These are phyloP conservation scores for Carnegiea gigantea DNA, from an alignment of 179 eudicot species.

Conservation along the genomic window DNA sequence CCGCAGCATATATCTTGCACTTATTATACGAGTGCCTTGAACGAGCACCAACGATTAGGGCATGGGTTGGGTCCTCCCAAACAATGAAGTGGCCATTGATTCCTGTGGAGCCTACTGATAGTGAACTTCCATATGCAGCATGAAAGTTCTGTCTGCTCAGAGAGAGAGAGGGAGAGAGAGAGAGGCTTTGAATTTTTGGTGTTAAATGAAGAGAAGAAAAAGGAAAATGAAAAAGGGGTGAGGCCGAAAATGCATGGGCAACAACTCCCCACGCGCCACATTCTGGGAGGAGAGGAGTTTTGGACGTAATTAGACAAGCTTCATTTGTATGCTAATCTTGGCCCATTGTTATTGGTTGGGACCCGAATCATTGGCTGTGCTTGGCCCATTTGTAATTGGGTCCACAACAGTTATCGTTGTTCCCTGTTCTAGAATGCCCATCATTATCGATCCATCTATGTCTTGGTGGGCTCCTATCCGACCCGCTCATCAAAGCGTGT, in stretches of 20 bases:
- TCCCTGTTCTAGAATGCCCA: slow-evolving; percentile 1
- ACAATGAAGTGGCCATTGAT: background rate
- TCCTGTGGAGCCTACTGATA: slow-evolving; percentile 21
- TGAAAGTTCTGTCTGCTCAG: slow-evolving; percentile 13
- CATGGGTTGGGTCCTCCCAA: background rate
- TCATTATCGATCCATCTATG: background rate
- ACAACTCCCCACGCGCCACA: slow-evolving; percentile 25
- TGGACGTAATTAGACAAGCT: slow-evolving; percentile 20
- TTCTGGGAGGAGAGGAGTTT: slow-evolving; percentile 2
- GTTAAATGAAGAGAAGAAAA: no score
- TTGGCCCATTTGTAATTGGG: slow-evolving; percentile 16
- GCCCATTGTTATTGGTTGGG: slow-evolving; percentile 25
- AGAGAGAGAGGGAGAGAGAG: background rate
- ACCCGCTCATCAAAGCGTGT: no score
- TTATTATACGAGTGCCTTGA: background rate
- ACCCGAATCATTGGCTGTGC: background rate
- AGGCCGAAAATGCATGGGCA: background rate
- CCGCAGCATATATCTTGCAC: background rate
- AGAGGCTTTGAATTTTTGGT: background rate
- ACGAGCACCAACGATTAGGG: slow-evolving; percentile 1
- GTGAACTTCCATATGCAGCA: slow-evolving; percentile 16
- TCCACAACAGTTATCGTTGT: slow-evolving; percentile 23
- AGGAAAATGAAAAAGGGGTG: no score
- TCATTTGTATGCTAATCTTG: background rate
- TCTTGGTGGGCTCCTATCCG: no score